phyloP scores from a whole-genome alignment of 2,329 filamentous ascomycete species.

The Cladorrhinum sp. region DNA sequence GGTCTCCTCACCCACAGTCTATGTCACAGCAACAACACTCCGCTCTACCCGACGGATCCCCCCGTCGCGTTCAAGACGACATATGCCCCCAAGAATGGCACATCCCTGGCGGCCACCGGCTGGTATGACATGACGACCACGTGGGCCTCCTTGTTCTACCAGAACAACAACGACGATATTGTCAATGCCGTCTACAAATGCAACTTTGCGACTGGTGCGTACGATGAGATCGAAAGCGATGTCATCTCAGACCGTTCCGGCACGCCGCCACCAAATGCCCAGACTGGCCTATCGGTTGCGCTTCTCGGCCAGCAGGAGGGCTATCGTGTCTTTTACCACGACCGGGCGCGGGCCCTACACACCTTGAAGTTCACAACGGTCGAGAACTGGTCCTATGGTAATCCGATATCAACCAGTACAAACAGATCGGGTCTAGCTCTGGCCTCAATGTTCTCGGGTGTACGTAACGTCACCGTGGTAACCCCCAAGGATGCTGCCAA shows the following conservation, averaged over 20 bases:
- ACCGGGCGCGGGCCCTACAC: conserved; percentile 15
- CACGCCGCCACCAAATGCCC: conserved; percentile 25
- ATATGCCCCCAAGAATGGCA: conserved; percentile 32
- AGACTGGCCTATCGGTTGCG: conserved; percentile 31
- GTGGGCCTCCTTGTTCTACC: conserved; percentile 34
- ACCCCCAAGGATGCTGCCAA: conserved; percentile 32
- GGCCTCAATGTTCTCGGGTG: conserved; percentile 12
- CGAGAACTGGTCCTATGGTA: conserved; percentile 10
- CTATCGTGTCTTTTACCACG: conserved; percentile 38
- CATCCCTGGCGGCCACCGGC: conserved; percentile 33
- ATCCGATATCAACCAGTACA: conserved; percentile 9
- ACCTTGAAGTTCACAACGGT: conserved; percentile 5
- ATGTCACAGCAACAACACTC: conserved; percentile 16
- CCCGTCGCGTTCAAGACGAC: conserved; percentile 8
- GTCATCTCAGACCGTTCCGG: conserved; percentile 13
- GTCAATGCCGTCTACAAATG: conserved; percentile 34
- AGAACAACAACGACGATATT: conserved; percentile 30
- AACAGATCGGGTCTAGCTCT: conserved; percentile 10
- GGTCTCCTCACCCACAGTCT: conserved; percentile 11
- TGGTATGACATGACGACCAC: conserved; percentile 32
- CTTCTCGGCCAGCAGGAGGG: conserved; percentile 33
- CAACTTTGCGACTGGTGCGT: conserved; percentile 32
- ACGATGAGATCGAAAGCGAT: conserved; percentile 20
- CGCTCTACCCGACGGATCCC: conserved; percentile 11
- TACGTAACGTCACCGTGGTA: conserved; percentile 34